These are phyloP conservation scores for Arachnomyces sp. DNA, from an alignment of 2,329 filamentous ascomycete genomes.

Conservation along the genomic window DNA sequence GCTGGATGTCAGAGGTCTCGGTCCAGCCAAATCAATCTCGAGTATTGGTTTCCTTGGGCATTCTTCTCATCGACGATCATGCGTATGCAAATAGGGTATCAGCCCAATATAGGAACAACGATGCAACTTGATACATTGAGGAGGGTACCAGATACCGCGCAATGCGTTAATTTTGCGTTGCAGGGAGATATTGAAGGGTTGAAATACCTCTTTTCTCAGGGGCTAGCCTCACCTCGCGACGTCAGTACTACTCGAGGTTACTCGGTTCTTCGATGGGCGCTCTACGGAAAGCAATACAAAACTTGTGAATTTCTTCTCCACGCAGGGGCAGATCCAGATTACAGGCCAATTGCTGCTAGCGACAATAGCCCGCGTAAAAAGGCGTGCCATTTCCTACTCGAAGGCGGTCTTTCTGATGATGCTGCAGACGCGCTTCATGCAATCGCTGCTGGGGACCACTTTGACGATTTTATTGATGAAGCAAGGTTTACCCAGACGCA, in stretches of 20 bases:
- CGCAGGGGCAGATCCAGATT: constrained; percentile 24
- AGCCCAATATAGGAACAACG: constrained; percentile 14
- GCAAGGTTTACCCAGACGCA: constrained; percentile 17
- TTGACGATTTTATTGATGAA: constrained; percentile 19
- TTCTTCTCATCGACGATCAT: constrained; percentile 25
- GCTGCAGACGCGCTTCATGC: constrained; percentile 10
- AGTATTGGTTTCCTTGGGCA: constrained; percentile 27
- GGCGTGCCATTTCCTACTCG: constrained; percentile 18
- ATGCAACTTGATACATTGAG: constrained; percentile 22
- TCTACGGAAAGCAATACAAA: constrained; percentile 26
- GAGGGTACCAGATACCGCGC: constrained; percentile 22
- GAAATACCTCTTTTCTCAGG: constrained; percentile 21
- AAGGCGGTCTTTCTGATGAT: constrained; percentile 13
- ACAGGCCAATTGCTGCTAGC: constrained; percentile 16
- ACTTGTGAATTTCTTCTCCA: constrained; percentile 22
- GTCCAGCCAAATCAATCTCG: constrained; percentile 17
- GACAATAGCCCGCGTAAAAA: constrained; percentile 21
- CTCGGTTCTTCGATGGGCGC: constrained; percentile 25
- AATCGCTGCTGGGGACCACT: constrained; percentile 8
- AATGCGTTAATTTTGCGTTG: constrained; percentile 23
- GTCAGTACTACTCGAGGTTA: constrained; percentile 25
- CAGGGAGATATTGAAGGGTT: constrained; percentile 25
- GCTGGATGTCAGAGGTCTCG: constrained; percentile 16
- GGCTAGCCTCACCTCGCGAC: constrained; percentile 25
- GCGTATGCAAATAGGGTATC: constrained; percentile 17